Base-by-base conservation (phyloP, 2,329 filamentous ascomycete genomes). In the Fusarium sp. region DNA sequence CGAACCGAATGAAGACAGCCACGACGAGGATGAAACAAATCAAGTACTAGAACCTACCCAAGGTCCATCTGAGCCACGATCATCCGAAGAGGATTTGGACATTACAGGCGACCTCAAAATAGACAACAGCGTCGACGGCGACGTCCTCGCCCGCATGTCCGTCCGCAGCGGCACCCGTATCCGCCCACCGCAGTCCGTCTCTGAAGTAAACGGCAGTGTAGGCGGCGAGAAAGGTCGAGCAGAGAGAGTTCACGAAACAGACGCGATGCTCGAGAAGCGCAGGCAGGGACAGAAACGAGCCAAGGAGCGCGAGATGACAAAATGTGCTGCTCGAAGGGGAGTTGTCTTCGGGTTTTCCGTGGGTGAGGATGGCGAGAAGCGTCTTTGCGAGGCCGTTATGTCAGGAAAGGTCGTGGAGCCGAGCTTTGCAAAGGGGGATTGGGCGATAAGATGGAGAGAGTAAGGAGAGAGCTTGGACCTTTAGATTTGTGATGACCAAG, bases 401-500 rank as follows among this genome's bases (percentile, higher is more conserved):
- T 79, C 82, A 40, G 85, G 84, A 1, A 81, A 81, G 44, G 84
- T 89, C 5, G 86, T 89, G 1, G 87, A 89, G 72, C 82, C 85
- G 5, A 86, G 84, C 58, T 89, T 85, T 75, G 86, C 86, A 0
- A 90, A 89, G 67, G 87, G 87, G 0, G 83, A 89, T 45, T 89
- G 86, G 87, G 81, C 80, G 0, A 80, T 89, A 13, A 74, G 86
- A 61, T 89, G 86, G 86, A 80, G 86, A 62, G 85, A 87, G 35
- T 68, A 46, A 71, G 11, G 19, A 26, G 39, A 28, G 30, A 17
- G 20, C 19, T 30, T 3, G 7, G 56, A 37, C 8, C 4, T 2
- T 35, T 17, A 10, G 9, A 7, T 41, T 17, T 24, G 9, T 35
- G 19, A 10, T 15, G 26, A 17, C 33, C 52, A 35, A 43, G 17